These are phyloP conservation scores for Chlamydomonas reinhardtii DNA, from an alignment of 163 green algal genomes.

Conservation along the genomic window DNA sequence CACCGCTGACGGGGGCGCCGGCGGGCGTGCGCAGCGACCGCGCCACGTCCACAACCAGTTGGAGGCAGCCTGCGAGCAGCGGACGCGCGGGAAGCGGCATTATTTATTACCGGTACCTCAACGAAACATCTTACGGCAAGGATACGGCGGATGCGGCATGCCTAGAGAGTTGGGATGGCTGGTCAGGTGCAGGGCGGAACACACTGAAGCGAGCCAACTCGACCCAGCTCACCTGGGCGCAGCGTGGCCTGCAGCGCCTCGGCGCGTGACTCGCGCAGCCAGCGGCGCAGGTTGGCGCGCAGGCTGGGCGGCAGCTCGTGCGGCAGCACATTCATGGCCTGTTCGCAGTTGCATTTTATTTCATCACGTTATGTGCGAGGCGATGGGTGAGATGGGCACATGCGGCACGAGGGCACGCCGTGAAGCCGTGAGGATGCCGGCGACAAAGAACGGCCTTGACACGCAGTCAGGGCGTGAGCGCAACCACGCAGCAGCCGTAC, in stretches of 20 bases:
- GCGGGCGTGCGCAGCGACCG: background rate
- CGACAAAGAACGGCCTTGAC: too few relatives aligned
- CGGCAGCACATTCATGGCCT: constrained; percentile 45
- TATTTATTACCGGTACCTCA: too few relatives aligned
- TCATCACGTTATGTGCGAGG: too few relatives aligned
- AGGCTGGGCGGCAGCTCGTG: constrained; percentile 40
- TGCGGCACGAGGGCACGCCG: too few relatives aligned
- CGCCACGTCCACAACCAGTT: constrained; percentile 41
- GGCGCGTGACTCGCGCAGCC: constrained; percentile 23
- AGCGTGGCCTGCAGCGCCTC: constrained; percentile 40
- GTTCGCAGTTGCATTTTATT: background rate
- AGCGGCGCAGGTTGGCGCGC: constrained; percentile 18
- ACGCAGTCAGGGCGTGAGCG: too few relatives aligned
- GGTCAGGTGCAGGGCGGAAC: too few relatives aligned
- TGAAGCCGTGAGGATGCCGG: too few relatives aligned
- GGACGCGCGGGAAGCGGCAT: too few relatives aligned
- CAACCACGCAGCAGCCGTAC: background rate
- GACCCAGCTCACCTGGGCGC: constrained; percentile 25
- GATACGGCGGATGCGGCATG: too few relatives aligned
- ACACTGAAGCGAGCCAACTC: background rate
- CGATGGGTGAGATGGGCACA: too few relatives aligned
- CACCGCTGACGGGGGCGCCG: background rate
- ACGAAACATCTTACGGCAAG: too few relatives aligned
- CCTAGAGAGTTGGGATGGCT: too few relatives aligned
- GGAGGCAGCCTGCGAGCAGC: constrained; percentile 26